phyloP scores from a whole-genome alignment of 2,329 filamentous ascomycete genomes.

The Aspergillus sojae region DNA sequence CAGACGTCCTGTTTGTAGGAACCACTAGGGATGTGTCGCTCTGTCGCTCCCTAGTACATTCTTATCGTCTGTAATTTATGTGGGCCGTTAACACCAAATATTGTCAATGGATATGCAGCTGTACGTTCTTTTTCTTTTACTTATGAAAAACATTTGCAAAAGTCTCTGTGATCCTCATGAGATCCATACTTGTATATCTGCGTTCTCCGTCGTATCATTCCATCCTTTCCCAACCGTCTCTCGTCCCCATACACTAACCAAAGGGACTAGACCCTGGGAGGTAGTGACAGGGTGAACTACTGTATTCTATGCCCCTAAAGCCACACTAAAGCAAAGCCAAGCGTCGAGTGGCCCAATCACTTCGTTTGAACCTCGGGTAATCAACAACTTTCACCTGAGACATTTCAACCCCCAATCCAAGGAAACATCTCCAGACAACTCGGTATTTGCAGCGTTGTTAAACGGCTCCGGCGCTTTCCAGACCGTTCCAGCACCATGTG shows the following conservation, averaged over 20 bases:
- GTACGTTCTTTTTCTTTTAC: neutral
- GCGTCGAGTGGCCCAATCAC: constrained; percentile 12
- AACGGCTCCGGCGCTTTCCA: constrained; percentile 10
- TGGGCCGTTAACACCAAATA: neutral
- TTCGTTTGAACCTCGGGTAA: neutral
- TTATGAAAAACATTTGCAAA: neutral
- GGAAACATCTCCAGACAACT: neutral
- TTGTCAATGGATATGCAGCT: neutral
- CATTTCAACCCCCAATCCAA: constrained; percentile 15
- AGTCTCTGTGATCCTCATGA: neutral
- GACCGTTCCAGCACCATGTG: constrained; percentile 21
- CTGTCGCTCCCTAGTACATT: neutral
- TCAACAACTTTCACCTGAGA: constrained; percentile 11
- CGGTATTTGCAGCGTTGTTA: neutral
- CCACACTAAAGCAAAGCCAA: constrained; percentile 28
- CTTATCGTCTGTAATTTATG: neutral
- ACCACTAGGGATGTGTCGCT: neutral
- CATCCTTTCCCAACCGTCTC: neutral
- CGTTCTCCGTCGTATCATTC: neutral
- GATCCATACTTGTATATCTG: neutral
- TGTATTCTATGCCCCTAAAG: constrained; percentile 6
- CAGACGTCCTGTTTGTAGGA: neutral
- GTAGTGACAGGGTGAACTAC: neutral
- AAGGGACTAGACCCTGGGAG: neutral
- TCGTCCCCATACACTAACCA: neutral